Evolutionary conservation across 192 early-diverging fungal species (phyloP).

Genomic region (Polychytrium aggregatum): DNA sequence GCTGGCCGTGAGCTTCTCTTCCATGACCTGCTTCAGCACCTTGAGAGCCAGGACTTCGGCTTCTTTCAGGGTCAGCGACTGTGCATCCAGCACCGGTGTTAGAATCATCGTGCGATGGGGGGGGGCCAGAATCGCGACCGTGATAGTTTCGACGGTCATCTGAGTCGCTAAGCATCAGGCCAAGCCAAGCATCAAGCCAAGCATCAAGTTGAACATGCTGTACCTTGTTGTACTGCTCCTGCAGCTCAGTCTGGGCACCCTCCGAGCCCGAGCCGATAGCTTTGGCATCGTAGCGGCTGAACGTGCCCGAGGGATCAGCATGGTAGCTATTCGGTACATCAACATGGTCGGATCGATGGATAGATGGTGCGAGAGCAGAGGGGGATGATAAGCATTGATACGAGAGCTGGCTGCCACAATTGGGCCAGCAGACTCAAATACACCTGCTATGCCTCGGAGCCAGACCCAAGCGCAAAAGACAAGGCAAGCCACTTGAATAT

Average conservation of each 20-base stretch:
- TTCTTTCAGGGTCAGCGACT: slow-evolving; percentile 74
- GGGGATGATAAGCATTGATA: no score
- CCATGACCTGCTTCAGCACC: slow-evolving; percentile 98
- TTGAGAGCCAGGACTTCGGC: slow-evolving; percentile 85
- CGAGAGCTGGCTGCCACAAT: no score
- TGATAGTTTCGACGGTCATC: not conserved
- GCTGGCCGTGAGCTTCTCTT: slow-evolving; percentile 92
- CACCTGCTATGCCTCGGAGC: no score
- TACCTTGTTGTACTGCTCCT: slow-evolving; percentile 91
- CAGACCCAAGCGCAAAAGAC: no score
- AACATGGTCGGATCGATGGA: no score
- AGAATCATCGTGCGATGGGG: not conserved
- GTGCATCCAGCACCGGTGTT: not conserved
- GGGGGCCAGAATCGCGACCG: not conserved
- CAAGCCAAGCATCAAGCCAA: no score
- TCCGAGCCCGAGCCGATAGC: slow-evolving; percentile 99
- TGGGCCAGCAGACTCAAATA: no score
- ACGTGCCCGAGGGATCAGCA: slow-evolving; percentile 96
- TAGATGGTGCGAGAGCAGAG: no score
- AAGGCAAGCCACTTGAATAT: no score
- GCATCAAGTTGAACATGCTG: no score
- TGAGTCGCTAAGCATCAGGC: not conserved
- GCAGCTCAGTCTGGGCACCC: slow-evolving; percentile 94
- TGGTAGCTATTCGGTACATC: slow-evolving; percentile 51
- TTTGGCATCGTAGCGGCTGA: slow-evolving; percentile 90